Base-by-base conservation (phyloP, 805 yeast genomes). In the Wickerhamomyces queroliae region DNA sequence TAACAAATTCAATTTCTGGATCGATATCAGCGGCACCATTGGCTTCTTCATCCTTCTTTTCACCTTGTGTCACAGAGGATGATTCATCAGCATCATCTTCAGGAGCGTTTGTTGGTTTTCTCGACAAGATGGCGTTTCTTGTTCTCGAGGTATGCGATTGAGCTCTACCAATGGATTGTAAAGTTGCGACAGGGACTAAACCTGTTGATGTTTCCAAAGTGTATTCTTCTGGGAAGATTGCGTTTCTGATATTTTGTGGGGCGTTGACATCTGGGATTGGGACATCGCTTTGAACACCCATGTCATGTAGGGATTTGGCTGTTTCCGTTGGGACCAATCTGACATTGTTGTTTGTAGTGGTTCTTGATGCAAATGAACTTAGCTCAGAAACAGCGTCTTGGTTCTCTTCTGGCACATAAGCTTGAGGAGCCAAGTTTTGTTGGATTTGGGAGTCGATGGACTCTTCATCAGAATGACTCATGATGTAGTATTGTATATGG, bases 171-270 rank as follows among this genome's bases (percentile, higher is more conserved):
- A 86, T 45, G 8, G 72, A 68, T 34, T 74, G 83, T 49, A 88
- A 66, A 1, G 95, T 83, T 32, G 77, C 66, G 1, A 81, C 85
- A 2, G 91, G 93, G 12, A 89, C 96, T 39, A 89, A 67, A 46
- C 96, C 96, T 6, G 96, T 86, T 38, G 74, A 72, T 0, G 96
- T 89, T 66, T 89, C 96, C 60, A 89, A 48, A 7, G 89, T 83
- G 59, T 86, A 89, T 58, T 89, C 96, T 67, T 89, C 96, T 8
- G 96, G 96, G 70, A 89, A 89, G 26, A 88, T 81, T 13, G 91
- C 84, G 46, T 74, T 72, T 43, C 69, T 72, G 19, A 74, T 69
- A 28, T 35, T 66, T 50, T 50, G 64, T 52, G 86, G 83, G 33
- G 78, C 72, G 47, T 73, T 72, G 29, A 79, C 62, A 47, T 78